phyloP scores from a whole-genome alignment of 768 basidiomycete species.

The Stropharia rugosoannulata region DNA sequence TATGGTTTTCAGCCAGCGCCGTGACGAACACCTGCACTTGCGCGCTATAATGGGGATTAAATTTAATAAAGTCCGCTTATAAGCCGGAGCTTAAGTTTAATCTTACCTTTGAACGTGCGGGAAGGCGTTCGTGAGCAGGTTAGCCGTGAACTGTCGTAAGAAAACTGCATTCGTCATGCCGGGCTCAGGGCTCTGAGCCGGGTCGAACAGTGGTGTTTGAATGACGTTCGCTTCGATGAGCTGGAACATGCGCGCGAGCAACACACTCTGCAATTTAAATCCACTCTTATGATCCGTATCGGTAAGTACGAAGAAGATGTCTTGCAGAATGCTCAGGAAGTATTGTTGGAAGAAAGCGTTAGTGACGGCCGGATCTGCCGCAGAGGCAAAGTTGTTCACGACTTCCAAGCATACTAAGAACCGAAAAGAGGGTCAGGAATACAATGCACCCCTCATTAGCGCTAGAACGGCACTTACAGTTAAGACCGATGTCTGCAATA shows the following conservation, averaged over 20 bases:
- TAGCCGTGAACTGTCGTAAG: constrained; percentile 84
- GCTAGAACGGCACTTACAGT: constrained; percentile 44
- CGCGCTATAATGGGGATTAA: constrained; percentile 39
- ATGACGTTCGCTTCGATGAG: constrained; percentile 83
- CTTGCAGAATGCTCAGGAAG: constrained; percentile 89
- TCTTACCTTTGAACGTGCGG: constrained; percentile 85
- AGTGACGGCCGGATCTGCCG: constrained; percentile 72
- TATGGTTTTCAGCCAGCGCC: constrained; percentile 69
- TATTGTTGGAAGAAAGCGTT: constrained; percentile 97
- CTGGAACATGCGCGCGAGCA: constrained; percentile 93
- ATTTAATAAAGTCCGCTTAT: constrained; percentile 15
- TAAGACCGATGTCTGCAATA: constrained; percentile 89
- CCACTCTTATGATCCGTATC: constrained; percentile 99
- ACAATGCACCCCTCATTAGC: constrained; percentile 3
- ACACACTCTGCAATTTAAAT: constrained; percentile 90
- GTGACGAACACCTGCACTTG: constrained; percentile 73
- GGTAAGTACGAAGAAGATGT: constrained; percentile 96
- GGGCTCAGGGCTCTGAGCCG: constrained; percentile 65
- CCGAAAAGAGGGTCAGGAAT: background rate
- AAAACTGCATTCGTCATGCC: constrained; percentile 76
- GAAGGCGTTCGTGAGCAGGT: constrained; percentile 86
- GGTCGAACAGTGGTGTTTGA: constrained; percentile 83
- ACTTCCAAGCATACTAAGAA: constrained; percentile 84
- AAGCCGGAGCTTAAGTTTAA: constrained; percentile 4
- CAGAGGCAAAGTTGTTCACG: constrained; percentile 87